These are phyloP conservation scores for Hansfordia pulvinata DNA, from an alignment of 2,329 filamentous ascomycete species.

Conservation along the genomic window DNA sequence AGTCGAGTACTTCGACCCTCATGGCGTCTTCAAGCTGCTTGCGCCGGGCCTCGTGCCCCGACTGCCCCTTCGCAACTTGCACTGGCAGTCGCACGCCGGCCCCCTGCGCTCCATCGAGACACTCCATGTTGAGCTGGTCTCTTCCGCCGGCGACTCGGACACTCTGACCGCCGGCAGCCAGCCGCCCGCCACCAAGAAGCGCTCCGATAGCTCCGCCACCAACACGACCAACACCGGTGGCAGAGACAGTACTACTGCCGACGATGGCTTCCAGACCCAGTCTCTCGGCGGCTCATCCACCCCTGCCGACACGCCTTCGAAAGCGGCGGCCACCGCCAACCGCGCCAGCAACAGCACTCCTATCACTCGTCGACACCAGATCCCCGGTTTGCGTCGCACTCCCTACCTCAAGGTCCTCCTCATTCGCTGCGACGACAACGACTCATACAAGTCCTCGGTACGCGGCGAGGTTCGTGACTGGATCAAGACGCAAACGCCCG, in stretches of 20 bases:
- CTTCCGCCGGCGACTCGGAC: too few relatives aligned
- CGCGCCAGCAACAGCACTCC: conserved; percentile 34
- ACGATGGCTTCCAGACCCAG: conserved; percentile 51
- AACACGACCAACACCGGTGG: conserved; percentile 12
- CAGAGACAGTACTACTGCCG: conserved; percentile 18
- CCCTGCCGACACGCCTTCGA: conserved; percentile 24
- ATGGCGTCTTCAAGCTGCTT: conserved; percentile 72
- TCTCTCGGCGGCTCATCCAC: conserved; percentile 18
- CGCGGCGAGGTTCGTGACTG: conserved; percentile 76
- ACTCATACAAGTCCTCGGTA: conserved; percentile 73
- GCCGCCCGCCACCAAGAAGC: conserved; percentile 20
- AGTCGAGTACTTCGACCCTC: conserved; percentile 96
- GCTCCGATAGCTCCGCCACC: conserved; percentile 13
- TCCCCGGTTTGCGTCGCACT: conserved; percentile 81
- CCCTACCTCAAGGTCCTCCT: conserved; percentile 88
- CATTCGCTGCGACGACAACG: conserved; percentile 88
- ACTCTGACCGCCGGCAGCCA: conserved; percentile 33
- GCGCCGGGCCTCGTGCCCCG: conserved; percentile 64
- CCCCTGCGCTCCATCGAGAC: conserved; percentile 88
- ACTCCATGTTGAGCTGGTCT: conserved; percentile 78
- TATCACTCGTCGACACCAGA: conserved; percentile 69
- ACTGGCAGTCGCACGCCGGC: conserved; percentile 91
- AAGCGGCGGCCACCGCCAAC: conserved; percentile 16
- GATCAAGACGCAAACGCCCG: conserved; percentile 65
- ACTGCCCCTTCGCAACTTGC: conserved; percentile 77